Evolutionary conservation across 2,329 filamentous ascomycete genomes (phyloP).

Genomic region (Fusarium sp.): DNA sequence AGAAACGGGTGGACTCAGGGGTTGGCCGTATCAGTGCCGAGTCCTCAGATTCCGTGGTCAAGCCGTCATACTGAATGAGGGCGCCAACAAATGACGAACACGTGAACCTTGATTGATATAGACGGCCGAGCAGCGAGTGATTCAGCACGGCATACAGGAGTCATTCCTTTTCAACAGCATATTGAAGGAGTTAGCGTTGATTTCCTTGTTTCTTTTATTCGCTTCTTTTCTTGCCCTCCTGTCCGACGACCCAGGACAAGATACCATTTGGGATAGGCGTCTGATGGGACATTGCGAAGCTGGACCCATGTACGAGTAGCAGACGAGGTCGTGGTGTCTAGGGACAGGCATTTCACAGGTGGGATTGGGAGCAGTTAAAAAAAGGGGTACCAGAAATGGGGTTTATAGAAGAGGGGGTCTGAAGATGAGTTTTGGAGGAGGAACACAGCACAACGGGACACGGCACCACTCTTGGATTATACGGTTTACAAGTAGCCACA

Average conservation of each 20-base stretch:
- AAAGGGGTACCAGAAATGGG: neutral
- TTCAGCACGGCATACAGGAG: constrained; percentile 10
- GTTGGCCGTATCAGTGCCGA: constrained; percentile 49
- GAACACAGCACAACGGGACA: constrained; percentile 31
- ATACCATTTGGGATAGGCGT: constrained; percentile 43
- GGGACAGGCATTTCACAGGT: constrained; percentile 24
- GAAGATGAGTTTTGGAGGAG: constrained; percentile 13
- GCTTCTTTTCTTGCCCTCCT: constrained; percentile 4
- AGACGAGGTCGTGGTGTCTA: constrained; percentile 25
- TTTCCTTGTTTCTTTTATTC: constrained; percentile 16
- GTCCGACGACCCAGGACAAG: constrained; percentile 10
- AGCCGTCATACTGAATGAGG: constrained; percentile 8
- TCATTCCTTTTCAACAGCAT: constrained; percentile 34
- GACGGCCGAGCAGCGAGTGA: constrained; percentile 25
- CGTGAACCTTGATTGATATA: constrained; percentile 13
- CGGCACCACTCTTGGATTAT: constrained; percentile 25
- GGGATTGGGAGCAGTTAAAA: constrained; percentile 18
- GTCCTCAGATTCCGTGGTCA: constrained; percentile 36
- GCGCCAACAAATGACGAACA: constrained; percentile 9
- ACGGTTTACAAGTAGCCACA: constrained; percentile 34
- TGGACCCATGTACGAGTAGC: constrained; percentile 41
- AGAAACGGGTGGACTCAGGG: constrained; percentile 51
- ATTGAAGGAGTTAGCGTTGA: constrained; percentile 39
- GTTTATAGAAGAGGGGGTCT: neutral
- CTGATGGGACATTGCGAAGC: constrained; percentile 17